These are phyloP conservation scores for Stellera chamaejasme DNA, from an alignment of 345 rosid genomes.

Conservation along the genomic window DNA sequence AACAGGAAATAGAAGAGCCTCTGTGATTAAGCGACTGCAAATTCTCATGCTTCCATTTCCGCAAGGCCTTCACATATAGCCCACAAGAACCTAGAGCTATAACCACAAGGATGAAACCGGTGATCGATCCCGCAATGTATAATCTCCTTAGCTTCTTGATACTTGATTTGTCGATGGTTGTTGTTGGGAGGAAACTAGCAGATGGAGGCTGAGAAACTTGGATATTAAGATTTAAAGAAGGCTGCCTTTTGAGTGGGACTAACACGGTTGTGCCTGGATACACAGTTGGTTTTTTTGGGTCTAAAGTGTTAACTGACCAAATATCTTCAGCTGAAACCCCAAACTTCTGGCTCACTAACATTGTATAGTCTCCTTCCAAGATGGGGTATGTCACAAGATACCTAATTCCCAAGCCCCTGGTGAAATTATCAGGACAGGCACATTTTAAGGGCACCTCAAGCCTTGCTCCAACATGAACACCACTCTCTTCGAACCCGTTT, in stretches of 20 bases:
- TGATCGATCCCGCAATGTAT: slow-evolving; percentile 37
- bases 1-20: slow-evolving; percentile 25
- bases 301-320: slow-evolving; percentile 28
- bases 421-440: slow-evolving; percentile 37
- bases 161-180: slow-evolving; percentile 10
- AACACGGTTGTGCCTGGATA: slow-evolving; percentile 40
- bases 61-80: slow-evolving; percentile 20
- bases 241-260: slow-evolving; percentile 28
- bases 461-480: slow-evolving; percentile 14
- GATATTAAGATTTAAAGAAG: slow-evolving; percentile 13
- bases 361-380: slow-evolving; percentile 28
- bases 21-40: slow-evolving; percentile 28
- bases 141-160: slow-evolving; percentile 20
- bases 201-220: slow-evolving; percentile 29
- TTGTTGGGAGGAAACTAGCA: slow-evolving; percentile 37
- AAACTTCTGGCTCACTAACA: slow-evolving; percentile 23
- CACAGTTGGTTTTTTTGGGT: slow-evolving; percentile 25
- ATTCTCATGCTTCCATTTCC: slow-evolving; percentile 20
- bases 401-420: slow-evolving; percentile 6
- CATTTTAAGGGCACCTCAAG: slow-evolving; percentile 43
- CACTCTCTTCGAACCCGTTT: slow-evolving; percentile 17
- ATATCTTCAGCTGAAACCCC: slow-evolving; percentile 23
- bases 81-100: slow-evolving; percentile 24
- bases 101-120: slow-evolving; percentile 25
- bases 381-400: slow-evolving; percentile 46